Conservation (phyloP, 2,329 filamentous ascomycete species). For the Fusarium udum region DNA sequence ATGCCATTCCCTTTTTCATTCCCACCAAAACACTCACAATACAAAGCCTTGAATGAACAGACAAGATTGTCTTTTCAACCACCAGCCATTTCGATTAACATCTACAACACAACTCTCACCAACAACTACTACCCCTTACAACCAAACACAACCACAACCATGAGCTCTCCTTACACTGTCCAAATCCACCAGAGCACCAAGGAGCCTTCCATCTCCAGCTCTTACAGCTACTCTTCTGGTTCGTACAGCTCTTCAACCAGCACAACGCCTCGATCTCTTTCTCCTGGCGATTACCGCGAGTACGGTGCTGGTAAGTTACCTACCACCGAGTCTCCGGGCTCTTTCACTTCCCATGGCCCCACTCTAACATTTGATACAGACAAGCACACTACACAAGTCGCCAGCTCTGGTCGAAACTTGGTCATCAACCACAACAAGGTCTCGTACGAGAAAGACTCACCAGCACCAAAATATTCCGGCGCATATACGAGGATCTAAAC, state of each 20-base stretch:
- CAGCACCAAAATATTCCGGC: conserved; percentile 43
- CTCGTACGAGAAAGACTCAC: conserved; percentile 44
- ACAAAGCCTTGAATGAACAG: conserved; percentile 10
- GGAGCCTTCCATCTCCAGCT: conserved; percentile 43
- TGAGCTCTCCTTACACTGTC: conserved; percentile 43
- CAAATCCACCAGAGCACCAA: conserved; percentile 48
- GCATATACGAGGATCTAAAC: conserved; percentile 27
- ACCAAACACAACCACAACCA: conserved; percentile 31
- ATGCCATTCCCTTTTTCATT: conserved; percentile 4
- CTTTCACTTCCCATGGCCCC: conserved; percentile 1
- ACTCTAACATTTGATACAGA: conserved; percentile 39
- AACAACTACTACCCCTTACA: conserved; percentile 16
- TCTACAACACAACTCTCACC: conserved; percentile 1
- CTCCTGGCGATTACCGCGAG: conserved; percentile 45
- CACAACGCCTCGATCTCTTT: conserved; percentile 43
- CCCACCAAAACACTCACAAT: conserved; percentile 30
- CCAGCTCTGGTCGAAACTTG: conserved; percentile 37
- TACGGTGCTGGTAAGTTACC: conserved; percentile 46
- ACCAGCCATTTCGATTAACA: conserved; percentile 10
- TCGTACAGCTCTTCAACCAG: conserved; percentile 41
- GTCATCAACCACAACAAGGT: conserved; percentile 48
- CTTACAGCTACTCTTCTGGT: conserved; percentile 42
- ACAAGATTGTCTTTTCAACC: neutral
- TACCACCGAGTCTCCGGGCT: conserved; percentile 10
- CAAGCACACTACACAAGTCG: conserved; percentile 39